Base-by-base conservation (phyloP, 345 rosid genomes). In the Anacardium occidentale region DNA sequence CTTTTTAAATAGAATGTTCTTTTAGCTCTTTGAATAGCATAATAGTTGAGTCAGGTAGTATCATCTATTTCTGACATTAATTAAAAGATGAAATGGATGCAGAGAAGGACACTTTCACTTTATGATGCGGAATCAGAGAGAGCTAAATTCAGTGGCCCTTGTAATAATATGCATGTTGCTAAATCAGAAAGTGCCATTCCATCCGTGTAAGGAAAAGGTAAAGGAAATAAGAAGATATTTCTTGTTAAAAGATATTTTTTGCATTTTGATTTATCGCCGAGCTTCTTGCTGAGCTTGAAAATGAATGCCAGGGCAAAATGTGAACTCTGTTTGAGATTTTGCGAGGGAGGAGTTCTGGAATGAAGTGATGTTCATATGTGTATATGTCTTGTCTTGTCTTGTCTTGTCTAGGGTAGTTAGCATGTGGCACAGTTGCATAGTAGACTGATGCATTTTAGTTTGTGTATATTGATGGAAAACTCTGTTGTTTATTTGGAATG, bases 41-140 rank as follows among this genome's bases (percentile, higher is more conserved):
- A 22, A 22, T 9, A 58, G 4, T 18, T 44, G 6, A 70, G 29
- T 32, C 0, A n/a, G 42, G 57, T 34, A 53, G 10, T 59, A 25
- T 59, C 5, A n/a, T 50, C 4, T 0, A 10, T 55, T 53, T 73
- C 5, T 34, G 66, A 45, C 68, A 24, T 21, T 53, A 20, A 59
- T 40, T 54, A n/a, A 14, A 29, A 20, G 21, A 10, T 58, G 20
- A 51, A 20, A 59, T 70, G 47, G 55, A 60, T 75, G 58, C 88
- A 86, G 87, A 85, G 81, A 74, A 77, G 47, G 77, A 40, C 85
- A 77, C 82, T 85, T 26, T 71, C 84, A 0, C 76, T 81, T 0
- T 73, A 83, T 65, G 74, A 81, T 10, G 65, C 48, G 0, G 76
- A 74, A 12, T 48, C 74, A 3, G 76, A 66, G 78, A 64, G 47